phyloP scores from a whole-genome alignment of 1,284 basidiomycete genomes.

The Singerocomus inundabilis region DNA sequence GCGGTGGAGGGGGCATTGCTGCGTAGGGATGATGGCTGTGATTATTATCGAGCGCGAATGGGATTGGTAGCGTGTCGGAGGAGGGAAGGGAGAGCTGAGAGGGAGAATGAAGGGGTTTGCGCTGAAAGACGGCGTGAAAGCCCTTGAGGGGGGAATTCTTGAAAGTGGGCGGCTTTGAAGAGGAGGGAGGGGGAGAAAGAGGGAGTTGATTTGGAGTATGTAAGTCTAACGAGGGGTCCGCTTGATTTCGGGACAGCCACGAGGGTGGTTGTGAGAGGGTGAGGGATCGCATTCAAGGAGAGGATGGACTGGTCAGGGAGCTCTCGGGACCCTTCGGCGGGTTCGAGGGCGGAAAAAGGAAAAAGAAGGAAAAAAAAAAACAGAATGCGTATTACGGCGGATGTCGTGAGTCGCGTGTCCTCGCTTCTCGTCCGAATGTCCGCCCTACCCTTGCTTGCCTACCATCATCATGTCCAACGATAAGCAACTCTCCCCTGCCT shows the following conservation, averaged over 20 bases:
- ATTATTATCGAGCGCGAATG: too few species aligned
- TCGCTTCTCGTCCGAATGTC: conserved; percentile 3
- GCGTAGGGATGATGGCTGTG: conserved; percentile 42
- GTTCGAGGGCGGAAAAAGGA: not conserved
- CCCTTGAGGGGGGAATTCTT: conserved; percentile 28
- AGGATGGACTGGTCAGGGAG: too few species aligned
- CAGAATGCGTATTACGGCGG: not conserved
- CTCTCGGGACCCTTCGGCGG: not conserved
- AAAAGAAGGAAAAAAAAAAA: not conserved
- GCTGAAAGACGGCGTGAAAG: conserved; percentile 40
- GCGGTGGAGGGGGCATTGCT: conserved; percentile 55
- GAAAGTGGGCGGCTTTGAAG: conserved; percentile 35
- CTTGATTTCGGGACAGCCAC: conserved; percentile 23
- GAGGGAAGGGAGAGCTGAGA: conserved; percentile 40
- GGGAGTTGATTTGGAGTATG: conserved; percentile 34
- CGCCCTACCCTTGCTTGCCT: too few species aligned
- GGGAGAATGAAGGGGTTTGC: conserved; percentile 29
- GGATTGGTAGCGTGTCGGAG: too few species aligned
- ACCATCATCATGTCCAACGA: too few species aligned
- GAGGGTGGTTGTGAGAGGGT: conserved; percentile 13
- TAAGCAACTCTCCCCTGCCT: conserved; percentile 41
- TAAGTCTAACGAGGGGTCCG: conserved; percentile 22
- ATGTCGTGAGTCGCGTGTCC: conserved; percentile 1
- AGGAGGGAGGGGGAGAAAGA: conserved; percentile 43
- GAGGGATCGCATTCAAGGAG: conserved; percentile 21